Evolutionary conservation across 1,284 basidiomycete genomes (phyloP).

Genomic region (Pyrrhoderma lamaoense): DNA sequence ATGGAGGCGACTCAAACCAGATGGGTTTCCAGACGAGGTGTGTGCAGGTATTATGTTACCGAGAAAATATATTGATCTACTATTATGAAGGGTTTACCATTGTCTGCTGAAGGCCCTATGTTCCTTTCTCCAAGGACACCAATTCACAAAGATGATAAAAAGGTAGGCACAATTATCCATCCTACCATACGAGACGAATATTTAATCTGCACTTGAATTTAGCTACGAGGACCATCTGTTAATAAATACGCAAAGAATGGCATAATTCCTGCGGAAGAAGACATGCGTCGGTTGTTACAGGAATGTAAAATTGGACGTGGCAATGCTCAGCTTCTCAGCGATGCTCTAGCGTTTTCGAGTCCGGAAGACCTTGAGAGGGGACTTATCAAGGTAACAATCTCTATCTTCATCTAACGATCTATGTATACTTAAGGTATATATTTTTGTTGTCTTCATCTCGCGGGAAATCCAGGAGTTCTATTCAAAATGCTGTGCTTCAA

Average conservation of each 20-base stretch:
- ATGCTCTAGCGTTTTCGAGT: constrained; percentile 55
- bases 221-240: constrained; percentile 26
- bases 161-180: not conserved
- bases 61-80: not conserved
- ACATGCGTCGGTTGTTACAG: constrained; percentile 67
- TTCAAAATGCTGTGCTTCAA: constrained; percentile 59
- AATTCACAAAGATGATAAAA: not conserved
- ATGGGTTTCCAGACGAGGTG: constrained; percentile 42
- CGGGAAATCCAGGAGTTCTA: constrained; percentile 55
- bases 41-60: not conserved
- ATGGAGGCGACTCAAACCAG: constrained; percentile 15
- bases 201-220: no score
- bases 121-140: constrained; percentile 5
- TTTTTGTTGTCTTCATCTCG: not conserved
- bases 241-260: constrained; percentile 39
- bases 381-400: constrained; percentile 50
- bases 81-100: constrained; percentile 10
- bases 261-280: constrained; percentile 68
- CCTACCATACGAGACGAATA: not conserved
- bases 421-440: not conserved
- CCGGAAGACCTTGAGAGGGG: constrained; percentile 57
- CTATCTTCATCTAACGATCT: not conserved
- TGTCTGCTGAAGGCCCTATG: constrained; percentile 11
- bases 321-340: constrained; percentile 59
- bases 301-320: constrained; percentile 71